Evolutionary conservation across 2,329 filamentous ascomycete genomes (phyloP), one percentile per base, ranked within the genome.

Genomic region (Pseudonectria buxi): DNA sequence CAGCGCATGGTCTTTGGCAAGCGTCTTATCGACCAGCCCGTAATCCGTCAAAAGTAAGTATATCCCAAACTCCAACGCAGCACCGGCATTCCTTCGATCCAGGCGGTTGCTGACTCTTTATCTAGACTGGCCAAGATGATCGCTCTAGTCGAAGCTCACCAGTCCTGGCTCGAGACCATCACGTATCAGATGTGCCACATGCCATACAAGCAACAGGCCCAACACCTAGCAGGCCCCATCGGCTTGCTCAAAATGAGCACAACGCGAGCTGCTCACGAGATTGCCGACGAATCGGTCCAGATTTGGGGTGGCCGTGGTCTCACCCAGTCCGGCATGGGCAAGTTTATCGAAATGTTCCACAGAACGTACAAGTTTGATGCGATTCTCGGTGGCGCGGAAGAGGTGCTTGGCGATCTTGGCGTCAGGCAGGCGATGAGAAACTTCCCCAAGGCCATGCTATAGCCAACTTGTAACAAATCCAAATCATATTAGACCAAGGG

Each of bases 151-250:
- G 86, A 94, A 61, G 72, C 83, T n/a, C 82, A 84, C 62, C 86
- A 94, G 60, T 76, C 86, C 14, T 94, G 85, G 85, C 74, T 92
- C 32, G 86, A 94, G 60, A 78, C 76, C 28, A 80, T 92, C 54
- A 87, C 86, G 14, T 86, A 87, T 67, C 86, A 94, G 57, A 94
- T 94, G 86, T 83, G 75, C 66, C 71, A 86, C 58, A 86, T 94
- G 83, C 74, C 75, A 24, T 92, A 94, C 62, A 71, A 74, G 35
- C 65, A 90, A 56, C 86, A 94, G 59, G 70, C 82, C 15, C 77
- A 78, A 54, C 72, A 83, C 50, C 74, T 94, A 2, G 83, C 82
- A 35, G 87, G 87, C 0, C 86, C 86, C 18, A 88, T 94, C 45
- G 86, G 80, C 7, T 70, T 94, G 14, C 73, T 94, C 39, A 94